Base-by-base conservation (phyloP, 139 green algal genomes). In the Monoraphidium neglectum region DNA sequence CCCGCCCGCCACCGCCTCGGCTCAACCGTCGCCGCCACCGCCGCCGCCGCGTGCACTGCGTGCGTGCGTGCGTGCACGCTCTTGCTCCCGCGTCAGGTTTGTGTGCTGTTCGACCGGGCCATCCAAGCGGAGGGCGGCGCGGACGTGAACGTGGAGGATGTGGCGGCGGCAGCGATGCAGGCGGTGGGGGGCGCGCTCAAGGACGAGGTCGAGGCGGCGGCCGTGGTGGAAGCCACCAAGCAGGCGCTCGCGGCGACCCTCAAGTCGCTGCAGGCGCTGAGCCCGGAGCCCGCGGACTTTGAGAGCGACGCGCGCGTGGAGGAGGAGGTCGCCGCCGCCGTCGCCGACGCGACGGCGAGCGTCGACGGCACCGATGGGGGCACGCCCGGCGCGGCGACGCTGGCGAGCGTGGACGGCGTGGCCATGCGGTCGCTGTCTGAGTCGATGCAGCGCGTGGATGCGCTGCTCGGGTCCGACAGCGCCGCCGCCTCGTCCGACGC, bases 171-270 rank as follows among this genome's bases (percentile, higher is more conserved):
- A 12, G 43, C 43, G 8, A 51, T 51, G 43, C 43, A 51, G 43
- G 43, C 43, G n/a, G 91, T 90, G 3, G 90, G 95, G 81, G 65
- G 80, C 43, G 92, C 91, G 37, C 91, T 96, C 21, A 87, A 88
- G 33, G 90, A 94, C 38, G 93, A 97, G 83, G 95, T 96, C 82
- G 90, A 96, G 68, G 79, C 66, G 75, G 79, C 57, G 38, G 82
- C 66, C 40, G 82, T 88, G 47, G 80, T 83, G 56, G 90, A 89
- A 62, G 87, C 90, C 62, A 93, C 84, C 35, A 75, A 90, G 76
- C 64, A 37, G 16, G 90, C 90, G 36, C 76, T 95, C 46, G 77
- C 74, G 46, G 92, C 92, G 49, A 89, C 90, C 1, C 78, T 94
- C 2, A 71, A 82, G 38, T 88, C 89, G 75, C 80, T 93, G 65